A percentile compares a stretch with the other conserved stretches of the same genome.
Conservation (phyloP, 2,329 filamentous ascomycete genomes). For the Blastomyces parvus region DNA sequence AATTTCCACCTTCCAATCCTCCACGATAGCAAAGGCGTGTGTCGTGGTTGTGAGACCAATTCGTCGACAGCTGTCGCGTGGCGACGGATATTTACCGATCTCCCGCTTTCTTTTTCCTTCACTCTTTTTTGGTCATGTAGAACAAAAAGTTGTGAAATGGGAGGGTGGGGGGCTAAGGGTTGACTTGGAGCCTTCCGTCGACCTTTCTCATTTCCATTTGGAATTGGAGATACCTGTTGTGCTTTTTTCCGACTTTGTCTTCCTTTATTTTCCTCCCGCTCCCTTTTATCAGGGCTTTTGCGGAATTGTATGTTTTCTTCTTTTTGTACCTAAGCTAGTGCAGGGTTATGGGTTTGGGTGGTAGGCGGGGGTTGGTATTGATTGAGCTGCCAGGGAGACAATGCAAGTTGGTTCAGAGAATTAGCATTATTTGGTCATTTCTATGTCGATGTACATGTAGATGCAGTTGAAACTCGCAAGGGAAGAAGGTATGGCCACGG, state of each 20-base stretch:
- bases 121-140: not conserved
- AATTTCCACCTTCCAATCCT: not conserved
- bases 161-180: not conserved
- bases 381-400: slow-evolving; percentile 1
- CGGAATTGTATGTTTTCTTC: not conserved
- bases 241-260: not conserved
- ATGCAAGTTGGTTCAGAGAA: slow-evolving; percentile 2
- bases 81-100: not conserved
- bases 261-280: not conserved
- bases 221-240: not conserved
- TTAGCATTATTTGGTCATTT: not conserved
- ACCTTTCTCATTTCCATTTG: not conserved
- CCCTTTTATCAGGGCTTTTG: not conserved
- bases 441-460: not conserved
- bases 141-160: not conserved
- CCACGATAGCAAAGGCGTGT: not conserved
- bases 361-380: not conserved
- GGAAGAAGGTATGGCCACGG: too few species aligned
- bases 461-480: too few species aligned
- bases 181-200: not conserved
- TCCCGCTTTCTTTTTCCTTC: not conserved
- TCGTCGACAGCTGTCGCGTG: not conserved
- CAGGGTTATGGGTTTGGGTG: not conserved
- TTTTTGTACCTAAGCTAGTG: not conserved
- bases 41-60: not conserved